Percentiles rank a stretch among this genome's conserved stretches.
Conservation (phyloP, 1,284 basidiomycete species). For the Fistulina hepatica region DNA sequence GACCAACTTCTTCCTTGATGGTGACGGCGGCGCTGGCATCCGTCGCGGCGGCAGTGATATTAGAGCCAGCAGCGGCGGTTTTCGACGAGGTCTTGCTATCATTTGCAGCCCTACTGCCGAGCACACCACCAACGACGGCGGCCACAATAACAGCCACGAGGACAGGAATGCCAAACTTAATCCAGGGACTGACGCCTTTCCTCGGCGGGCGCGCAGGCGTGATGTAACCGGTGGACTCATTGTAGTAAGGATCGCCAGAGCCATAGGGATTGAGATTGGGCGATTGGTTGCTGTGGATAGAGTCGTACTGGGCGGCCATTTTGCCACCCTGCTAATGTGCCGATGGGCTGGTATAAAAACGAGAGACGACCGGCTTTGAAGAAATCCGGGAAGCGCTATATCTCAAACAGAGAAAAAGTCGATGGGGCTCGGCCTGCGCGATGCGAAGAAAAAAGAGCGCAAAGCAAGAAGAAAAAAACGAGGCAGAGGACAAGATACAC, state of each 20-base stretch:
- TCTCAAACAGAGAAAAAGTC: too few species aligned
- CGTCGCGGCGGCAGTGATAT: slow-evolving; percentile 21
- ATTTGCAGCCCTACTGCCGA: slow-evolving; percentile 46
- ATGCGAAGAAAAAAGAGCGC: too few species aligned
- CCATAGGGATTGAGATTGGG: slow-evolving; percentile 23
- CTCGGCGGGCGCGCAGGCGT: slow-evolving; percentile 35
- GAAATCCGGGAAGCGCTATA: too few species aligned
- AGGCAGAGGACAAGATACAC: too few species aligned
- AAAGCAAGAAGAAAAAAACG: too few species aligned
- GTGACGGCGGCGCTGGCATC: slow-evolving; percentile 44
- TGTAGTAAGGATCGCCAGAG: slow-evolving; percentile 50
- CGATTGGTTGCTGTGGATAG: slow-evolving; percentile 7
- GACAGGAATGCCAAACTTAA: slow-evolving; percentile 58
- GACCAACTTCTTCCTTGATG: slow-evolving; percentile 49
- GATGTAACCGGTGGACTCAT: slow-evolving; percentile 55
- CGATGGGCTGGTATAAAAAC: too few species aligned
- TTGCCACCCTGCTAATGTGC: too few species aligned
- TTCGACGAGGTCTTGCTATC: slow-evolving; percentile 26
- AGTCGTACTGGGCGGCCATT: slow-evolving; percentile 15
- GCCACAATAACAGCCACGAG: slow-evolving; percentile 57
- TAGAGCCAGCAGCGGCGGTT: slow-evolving; percentile 13
- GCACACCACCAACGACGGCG: slow-evolving; percentile 69
- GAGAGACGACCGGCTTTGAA: too few species aligned
- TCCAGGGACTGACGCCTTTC: slow-evolving; percentile 41
- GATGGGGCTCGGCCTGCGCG: too few species aligned